Base-by-base conservation (phyloP, 345 rosid genomes). In the Citrus trifoliata region DNA sequence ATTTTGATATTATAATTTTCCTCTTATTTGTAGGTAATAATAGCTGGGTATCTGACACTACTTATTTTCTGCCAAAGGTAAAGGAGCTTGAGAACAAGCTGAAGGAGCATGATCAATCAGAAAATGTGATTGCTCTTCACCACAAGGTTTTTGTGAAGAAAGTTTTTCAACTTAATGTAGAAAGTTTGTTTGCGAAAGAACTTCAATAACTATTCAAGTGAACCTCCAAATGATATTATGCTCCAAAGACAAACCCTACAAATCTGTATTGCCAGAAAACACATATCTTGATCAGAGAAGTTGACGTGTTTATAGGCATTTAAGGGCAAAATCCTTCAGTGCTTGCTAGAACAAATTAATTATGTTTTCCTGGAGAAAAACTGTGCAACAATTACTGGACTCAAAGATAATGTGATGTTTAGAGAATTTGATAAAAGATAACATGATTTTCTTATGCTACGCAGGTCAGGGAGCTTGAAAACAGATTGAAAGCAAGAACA, bases 401-500 rank as follows among this genome's bases (percentile, higher is more conserved):
- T 42, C 48, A 42, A 42, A 42, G 48, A 42, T 24, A 59, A 12
- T 32, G 35, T 75, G 46, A 28, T 25, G 40, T 75, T 4, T 19
- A 21, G 42, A 56, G 27, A 21, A 16, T 32, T 30, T 19, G 8
- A 37, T 30, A 32, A 32, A 60, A 38, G n/a, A 24, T 13, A 19
- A 32, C 64, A 32, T 14, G 14, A 64, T 79, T 80, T 67, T 67
- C 65, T 33, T 66, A 40, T 69, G 76, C 40, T 70, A 42, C 42
- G 13, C 81, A 83, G 88, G 79, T 86, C 46, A 77, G 76, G 73
- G 81, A 86, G 55, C 74, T 84, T 19, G 89, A 86, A 58, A 79
- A 70, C 77, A 78, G 61, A 51, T 40, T 81, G 83, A 83, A 79
- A 71, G 85, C 78, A 33, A 75, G 73, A 78, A 40, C 78, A 58